phyloP scores from a whole-genome alignment of 2,329 filamentous ascomycete genomes.

The Canariomyces notabilis region DNA sequence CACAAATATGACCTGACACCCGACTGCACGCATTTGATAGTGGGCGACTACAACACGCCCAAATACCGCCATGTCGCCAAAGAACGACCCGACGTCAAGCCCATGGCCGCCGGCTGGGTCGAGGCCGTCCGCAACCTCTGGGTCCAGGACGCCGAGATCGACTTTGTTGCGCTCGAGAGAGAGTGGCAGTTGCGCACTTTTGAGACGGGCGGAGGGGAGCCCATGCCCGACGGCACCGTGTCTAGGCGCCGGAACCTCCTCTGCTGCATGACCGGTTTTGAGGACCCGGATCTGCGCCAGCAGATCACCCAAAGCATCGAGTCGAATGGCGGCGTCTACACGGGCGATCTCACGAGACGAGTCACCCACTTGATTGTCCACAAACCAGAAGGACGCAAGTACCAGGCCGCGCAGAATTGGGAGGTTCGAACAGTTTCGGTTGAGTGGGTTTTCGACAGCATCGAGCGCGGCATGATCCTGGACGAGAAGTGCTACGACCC shows the following conservation, averaged over 20 bases:
- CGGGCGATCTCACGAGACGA: slow-evolving; percentile 76
- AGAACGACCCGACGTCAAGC: slow-evolving; percentile 78
- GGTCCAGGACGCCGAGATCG: slow-evolving; percentile 72
- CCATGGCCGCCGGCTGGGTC: slow-evolving; percentile 79
- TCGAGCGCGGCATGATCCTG: slow-evolving; percentile 82
- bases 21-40: slow-evolving; percentile 89
- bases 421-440: slow-evolving; percentile 70
- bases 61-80: slow-evolving; percentile 96
- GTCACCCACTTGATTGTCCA: slow-evolving; percentile 85
- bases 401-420: slow-evolving; percentile 81
- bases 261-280: slow-evolving; percentile 55
- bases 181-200: slow-evolving; percentile 62
- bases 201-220: slow-evolving; percentile 45
- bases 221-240: slow-evolving; percentile 28
- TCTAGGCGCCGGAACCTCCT: slow-evolving; percentile 36
- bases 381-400: slow-evolving; percentile 80
- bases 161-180: slow-evolving; percentile 64
- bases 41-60: slow-evolving; percentile 80
- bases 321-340: slow-evolving; percentile 74
- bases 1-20: slow-evolving; percentile 92
- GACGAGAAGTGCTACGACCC: slow-evolving; percentile 85
- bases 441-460: slow-evolving; percentile 80
- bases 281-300: slow-evolving; percentile 58
- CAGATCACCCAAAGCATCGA: slow-evolving; percentile 63
- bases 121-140: slow-evolving; percentile 73